A percentile compares a stretch with the other conserved stretches of the same genome.
phyloP scores from a whole-genome alignment of 805 yeast genomes.

The Barnettozyma siamensis region DNA sequence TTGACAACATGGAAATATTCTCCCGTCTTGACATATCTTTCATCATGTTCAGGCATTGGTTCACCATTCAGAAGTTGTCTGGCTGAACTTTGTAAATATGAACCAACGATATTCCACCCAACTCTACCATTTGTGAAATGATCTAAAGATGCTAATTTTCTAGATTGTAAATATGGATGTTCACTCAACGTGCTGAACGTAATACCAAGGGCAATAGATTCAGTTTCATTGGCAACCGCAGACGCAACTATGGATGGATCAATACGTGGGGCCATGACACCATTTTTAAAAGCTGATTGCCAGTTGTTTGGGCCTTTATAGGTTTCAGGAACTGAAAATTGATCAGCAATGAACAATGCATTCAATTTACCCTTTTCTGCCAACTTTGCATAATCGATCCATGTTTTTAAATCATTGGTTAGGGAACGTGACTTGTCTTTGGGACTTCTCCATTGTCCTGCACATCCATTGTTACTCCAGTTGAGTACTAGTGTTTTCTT shows the following conservation, averaged over 20 bases:
- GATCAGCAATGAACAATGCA: constrained; percentile 33
- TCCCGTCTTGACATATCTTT: not conserved
- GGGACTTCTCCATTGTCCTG: constrained; percentile 5
- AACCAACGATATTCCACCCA: not conserved
- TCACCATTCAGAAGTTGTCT: not conserved
- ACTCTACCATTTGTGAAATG: not conserved
- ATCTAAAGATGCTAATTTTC: not conserved
- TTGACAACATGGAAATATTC: not conserved
- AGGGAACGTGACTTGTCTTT: constrained; percentile 2
- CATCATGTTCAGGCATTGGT: not conserved
- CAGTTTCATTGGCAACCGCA: constrained; percentile 35
- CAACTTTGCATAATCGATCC: constrained; percentile 29
- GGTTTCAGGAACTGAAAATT: constrained; percentile 32
- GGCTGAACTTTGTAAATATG: not conserved
- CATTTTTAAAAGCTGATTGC: constrained; percentile 26
- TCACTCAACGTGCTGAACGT: constrained; percentile 36
- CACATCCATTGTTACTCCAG: not conserved
- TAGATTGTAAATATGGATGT: constrained; percentile 26
- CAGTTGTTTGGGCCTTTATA: constrained; percentile 32
- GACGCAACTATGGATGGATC: constrained; percentile 34
- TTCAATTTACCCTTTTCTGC: constrained; percentile 33
- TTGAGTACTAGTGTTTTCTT: no score
- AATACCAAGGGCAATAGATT: constrained; percentile 31
- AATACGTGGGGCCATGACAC: constrained; percentile 28
- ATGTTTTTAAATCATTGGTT: constrained; percentile 10